A percentile compares a stretch with the other conserved stretches of the same genome.
Evolutionary conservation across 805 yeast genomes (phyloP).

Genomic region (Suhomyces sp.): DNA sequence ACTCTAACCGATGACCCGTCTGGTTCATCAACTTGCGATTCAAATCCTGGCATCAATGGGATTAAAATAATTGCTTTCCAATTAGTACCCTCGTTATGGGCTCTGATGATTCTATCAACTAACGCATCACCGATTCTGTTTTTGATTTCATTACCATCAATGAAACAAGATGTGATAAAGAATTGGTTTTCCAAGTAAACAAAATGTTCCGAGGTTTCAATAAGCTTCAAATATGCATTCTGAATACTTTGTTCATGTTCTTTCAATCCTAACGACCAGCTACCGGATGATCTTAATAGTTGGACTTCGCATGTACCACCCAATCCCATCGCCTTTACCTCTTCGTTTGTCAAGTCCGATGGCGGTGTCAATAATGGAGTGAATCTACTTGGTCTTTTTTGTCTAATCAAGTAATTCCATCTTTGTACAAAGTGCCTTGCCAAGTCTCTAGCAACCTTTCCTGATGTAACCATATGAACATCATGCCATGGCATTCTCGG

Average conservation of each 20-base stretch:
- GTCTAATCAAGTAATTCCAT: conserved; percentile 92
- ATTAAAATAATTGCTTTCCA: conserved; percentile 93
- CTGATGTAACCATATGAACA: conserved; percentile 92
- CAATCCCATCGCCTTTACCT: conserved; percentile 57
- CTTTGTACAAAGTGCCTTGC: conserved; percentile 95
- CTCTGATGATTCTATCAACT: conserved; percentile 92
- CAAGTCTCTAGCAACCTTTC: conserved; percentile 90
- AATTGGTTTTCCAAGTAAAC: conserved; percentile 96
- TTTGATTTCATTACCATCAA: conserved; percentile 79
- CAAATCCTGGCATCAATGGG: conserved; percentile 98
- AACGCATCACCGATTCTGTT: conserved; percentile 94
- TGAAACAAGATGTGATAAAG: conserved; percentile 83
- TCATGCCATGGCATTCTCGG: conserved; percentile 99
- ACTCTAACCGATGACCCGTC: conserved; percentile 95
- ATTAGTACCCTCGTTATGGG: conserved; percentile 67
- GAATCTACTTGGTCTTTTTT: conserved; percentile 89
- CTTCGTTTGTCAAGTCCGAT: conserved; percentile 75
- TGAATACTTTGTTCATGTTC: conserved; percentile 88
- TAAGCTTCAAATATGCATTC: conserved; percentile 84
- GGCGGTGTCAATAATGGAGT: conserved; percentile 95
- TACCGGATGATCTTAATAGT: conserved; percentile 81
- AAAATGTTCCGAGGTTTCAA: conserved; percentile 89
- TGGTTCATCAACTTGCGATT: conserved; percentile 85
- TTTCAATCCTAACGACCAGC: conserved; percentile 90
- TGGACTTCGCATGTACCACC: conserved; percentile 92